Conservation (phyloP, 176 grass and related monocot genomes). For the Aegilops longissima region DNA sequence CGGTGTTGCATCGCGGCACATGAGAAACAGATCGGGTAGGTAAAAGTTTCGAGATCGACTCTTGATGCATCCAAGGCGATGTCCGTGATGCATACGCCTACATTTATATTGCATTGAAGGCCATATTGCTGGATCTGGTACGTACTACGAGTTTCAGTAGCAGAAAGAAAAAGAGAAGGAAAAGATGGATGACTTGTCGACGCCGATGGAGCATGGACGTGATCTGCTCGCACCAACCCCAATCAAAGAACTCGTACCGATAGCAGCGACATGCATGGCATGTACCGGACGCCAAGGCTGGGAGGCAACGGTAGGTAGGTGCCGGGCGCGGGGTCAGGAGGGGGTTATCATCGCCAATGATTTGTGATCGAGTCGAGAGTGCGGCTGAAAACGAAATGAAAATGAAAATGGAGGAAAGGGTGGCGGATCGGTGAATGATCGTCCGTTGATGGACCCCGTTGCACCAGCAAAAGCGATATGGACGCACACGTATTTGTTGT, state of each 20-base stretch:
- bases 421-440: background rate
- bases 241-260: background rate
- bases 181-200: background rate
- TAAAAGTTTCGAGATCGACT: background rate
- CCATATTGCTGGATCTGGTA: background rate
- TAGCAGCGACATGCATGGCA: background rate
- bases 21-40: too few relatives aligned
- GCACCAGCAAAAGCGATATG: background rate
- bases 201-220: background rate
- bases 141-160: background rate
- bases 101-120: background rate
- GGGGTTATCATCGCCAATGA: background rate
- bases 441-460: background rate
- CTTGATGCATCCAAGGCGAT: background rate
- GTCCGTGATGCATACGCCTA: background rate
- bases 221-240: conserved; percentile 12
- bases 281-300: background rate
- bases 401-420: background rate
- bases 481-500: background rate
- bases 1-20: too few relatives aligned
- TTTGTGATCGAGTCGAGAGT: background rate
- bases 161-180: too few relatives aligned
- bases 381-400: background rate
- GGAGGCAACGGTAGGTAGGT: background rate
- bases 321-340: background rate